Base-by-base conservation (phyloP, 2,329 filamentous ascomycete species). In the Stylonectria norvegica region DNA sequence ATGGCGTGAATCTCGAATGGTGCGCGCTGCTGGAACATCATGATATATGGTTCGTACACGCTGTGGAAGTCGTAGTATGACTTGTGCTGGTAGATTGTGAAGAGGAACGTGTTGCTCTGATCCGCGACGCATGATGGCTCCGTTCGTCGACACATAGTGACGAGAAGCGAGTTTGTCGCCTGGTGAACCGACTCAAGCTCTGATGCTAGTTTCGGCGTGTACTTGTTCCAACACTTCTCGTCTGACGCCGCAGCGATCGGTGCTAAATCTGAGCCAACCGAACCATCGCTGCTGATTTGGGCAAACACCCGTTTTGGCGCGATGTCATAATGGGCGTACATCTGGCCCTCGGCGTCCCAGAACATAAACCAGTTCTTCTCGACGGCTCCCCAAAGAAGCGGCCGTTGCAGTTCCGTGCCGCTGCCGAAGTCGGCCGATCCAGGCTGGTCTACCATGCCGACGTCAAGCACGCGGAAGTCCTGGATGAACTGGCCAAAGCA, bases 361-460 rank as follows among this genome's bases (percentile, higher is more conserved):
- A 81, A 82, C 3, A 76, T 44, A 48, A 81, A 82, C 66, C 70
- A 83, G 51, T 83, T 82, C 69, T 81, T 81, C 60, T 83, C 78
- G 18, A 81, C 50, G 0, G 50, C 23, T 3, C 55, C 52, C 50
- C 63, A 72, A 0, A 72, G 69, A 2, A 50, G 42, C 0, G 75
- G 77, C 0, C 76, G 64, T 25, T 73, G 70, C 3, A 82, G 55
- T 46, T 81, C 78, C 1, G 68, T 76, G 0, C 67, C 67, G 0
- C 51, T 33, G 10, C 53, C 53, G 53, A 78, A 79, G 7, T 62
- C 55, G 3, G 52, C 43, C 1, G 58, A 38, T 5, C 47, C 38
- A 5, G 40, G 17, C 42, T 49, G 50, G 8, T 58, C 61, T 16
- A 52, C 49, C 4, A 50, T 58, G 69, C 70, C 73, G 39, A 72